Percentiles rank a stretch among this genome's conserved stretches.
These are phyloP conservation scores for Carex pumila DNA, from an alignment of 176 grass and related monocot genomes.

Conservation along the genomic window DNA sequence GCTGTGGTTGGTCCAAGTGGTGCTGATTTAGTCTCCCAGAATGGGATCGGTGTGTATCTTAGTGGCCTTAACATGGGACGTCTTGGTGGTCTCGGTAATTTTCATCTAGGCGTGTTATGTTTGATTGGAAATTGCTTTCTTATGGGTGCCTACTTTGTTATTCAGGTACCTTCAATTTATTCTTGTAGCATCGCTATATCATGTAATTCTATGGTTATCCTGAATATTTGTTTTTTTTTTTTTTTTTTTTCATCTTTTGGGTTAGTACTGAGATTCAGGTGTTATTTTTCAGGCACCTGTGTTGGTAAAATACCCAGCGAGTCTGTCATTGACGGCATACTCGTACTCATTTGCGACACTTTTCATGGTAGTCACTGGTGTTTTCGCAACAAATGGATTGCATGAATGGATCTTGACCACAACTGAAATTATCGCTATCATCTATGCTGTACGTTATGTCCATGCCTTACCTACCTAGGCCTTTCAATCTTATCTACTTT, in stretches of 20 bases:
- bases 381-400: constrained; percentile 47
- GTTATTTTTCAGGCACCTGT: constrained; percentile 60
- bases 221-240: neutral
- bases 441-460: constrained; percentile 67
- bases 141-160: constrained; percentile 85
- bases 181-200: neutral
- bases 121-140: constrained; percentile 76
- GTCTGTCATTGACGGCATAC: constrained; percentile 88
- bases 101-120: constrained; percentile 70
- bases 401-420: constrained; percentile 71
- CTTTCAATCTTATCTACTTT: neutral
- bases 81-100: constrained; percentile 32
- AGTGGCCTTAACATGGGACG: constrained; percentile 14
- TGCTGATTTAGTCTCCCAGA: neutral
- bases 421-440: constrained; percentile 54
- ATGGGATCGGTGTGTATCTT: neutral
- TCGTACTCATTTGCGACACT: constrained; percentile 73
- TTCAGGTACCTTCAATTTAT: constrained; percentile 46
- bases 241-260: neutral
- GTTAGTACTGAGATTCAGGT: neutral
- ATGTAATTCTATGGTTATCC: neutral
- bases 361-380: constrained; percentile 74
- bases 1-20: constrained; percentile 47
- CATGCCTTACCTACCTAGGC: neutral
- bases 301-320: constrained; percentile 65